Percentiles rank a stretch among this genome's conserved stretches.
Conservation (phyloP, 257 asterid species). For the Voacanga thouarsii region DNA sequence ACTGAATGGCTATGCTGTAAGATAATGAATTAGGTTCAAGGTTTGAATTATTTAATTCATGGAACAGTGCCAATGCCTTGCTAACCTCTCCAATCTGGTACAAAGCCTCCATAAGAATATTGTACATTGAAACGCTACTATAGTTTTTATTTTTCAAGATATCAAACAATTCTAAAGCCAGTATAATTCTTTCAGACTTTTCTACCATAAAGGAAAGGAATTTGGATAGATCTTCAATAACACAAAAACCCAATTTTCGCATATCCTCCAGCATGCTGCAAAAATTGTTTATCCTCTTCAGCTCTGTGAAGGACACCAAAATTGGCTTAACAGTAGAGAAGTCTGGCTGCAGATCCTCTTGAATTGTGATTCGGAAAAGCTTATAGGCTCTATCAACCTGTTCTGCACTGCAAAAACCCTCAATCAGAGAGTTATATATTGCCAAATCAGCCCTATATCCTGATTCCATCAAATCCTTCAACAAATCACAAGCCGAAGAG, state of each 20-base stretch:
- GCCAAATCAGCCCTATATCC: constrained; percentile 91
- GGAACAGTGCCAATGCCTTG: constrained; percentile 61
- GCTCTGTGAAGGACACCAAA: constrained; percentile 59
- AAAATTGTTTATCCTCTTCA: constrained; percentile 63
- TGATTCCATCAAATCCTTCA: constrained; percentile 77
- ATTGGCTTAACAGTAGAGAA: constrained; percentile 67
- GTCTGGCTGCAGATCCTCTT: constrained; percentile 82
- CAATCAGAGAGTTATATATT: constrained; percentile 70
- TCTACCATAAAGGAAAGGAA: constrained; percentile 57
- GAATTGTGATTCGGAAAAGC: constrained; percentile 61
- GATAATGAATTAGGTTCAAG: constrained; percentile 53
- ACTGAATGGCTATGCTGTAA: constrained; percentile 55
- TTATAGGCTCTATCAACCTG: constrained; percentile 72
- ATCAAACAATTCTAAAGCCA: constrained; percentile 67
- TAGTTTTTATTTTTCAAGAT: constrained; percentile 43
- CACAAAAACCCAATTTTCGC: constrained; percentile 47
- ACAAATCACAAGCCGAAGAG: constrained; percentile 75
- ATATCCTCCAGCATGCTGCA: constrained; percentile 63
- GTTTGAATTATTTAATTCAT: constrained; percentile 44
- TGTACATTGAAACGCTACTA: constrained; percentile 50
- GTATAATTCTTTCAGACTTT: constrained; percentile 29
- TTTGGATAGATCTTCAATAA: constrained; percentile 41
- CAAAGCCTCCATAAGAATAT: constrained; percentile 68
- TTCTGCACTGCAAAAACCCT: constrained; percentile 66
- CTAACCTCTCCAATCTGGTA: constrained; percentile 49